Evolutionary conservation across 2,329 filamentous ascomycete species (phyloP), one percentile per base, ranked within the genome.

Genomic region (Dactylellina leptospora): DNA sequence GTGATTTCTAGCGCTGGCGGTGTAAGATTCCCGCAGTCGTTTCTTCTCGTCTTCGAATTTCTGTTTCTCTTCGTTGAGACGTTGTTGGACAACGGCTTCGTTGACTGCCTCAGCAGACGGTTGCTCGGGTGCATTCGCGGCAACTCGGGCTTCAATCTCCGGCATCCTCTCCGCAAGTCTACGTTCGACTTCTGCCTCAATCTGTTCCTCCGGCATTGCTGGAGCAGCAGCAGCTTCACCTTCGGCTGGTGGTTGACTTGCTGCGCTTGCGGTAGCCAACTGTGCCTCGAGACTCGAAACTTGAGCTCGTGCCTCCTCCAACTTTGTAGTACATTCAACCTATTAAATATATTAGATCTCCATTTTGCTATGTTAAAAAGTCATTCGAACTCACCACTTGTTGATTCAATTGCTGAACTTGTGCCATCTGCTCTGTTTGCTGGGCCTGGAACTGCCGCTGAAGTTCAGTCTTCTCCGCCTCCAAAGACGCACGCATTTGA

Each of bases 181-280:
- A 25, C 70, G 56, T 53, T 68, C 71, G 25, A 76, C 75, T 53
- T 76, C 75, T 9, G 72, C 74, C 53, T 77, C 76, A 18, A 75
- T 61, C 20, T 74, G 63, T 25, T 73, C 59, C 9, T 45, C 42
- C 1, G 68, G 45, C 16, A 55, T 22, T 5, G 55, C 45, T 22
- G 59, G 54, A 28, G 68, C 23, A 5, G 59, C 59, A n/a, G 36
- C 16, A 8, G 68, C 16, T 18, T 30, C 36, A 8, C 58, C 50
- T n/a, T n/a, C n/a, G n/a, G n/a, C n/a, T n/a, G n/a, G n/a, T n/a
- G n/a, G n/a, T n/a, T n/a, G n/a, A n/a, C n/a, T n/a, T 4, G 30
- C 53, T 10, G 68, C 27, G 38, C 68, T 18, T 22, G 28, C 59
- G 8, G 59, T 45, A 33, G 68, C 59, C 16, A 73, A 20, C 28